Percentiles rank a stretch among this genome's conserved stretches.
phyloP scores from a whole-genome alignment of 257 asterid species.

The Vinca minor region DNA sequence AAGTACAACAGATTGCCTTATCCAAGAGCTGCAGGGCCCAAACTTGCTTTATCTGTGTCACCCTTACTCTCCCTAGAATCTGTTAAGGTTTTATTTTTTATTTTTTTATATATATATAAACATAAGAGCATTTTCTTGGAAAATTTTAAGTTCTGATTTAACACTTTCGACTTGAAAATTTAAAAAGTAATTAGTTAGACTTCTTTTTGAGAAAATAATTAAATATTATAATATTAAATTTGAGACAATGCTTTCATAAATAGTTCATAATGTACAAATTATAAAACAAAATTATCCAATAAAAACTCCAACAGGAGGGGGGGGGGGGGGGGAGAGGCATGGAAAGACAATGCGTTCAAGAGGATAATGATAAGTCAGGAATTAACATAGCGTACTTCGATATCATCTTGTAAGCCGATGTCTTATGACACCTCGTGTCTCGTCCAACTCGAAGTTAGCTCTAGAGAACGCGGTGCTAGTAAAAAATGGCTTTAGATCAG shows the following conservation, averaged over 20 bases:
- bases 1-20: too few species aligned
- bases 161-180: neutral
- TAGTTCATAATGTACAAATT: too few species aligned
- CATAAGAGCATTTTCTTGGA: neutral
- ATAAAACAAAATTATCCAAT: too few species aligned
- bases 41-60: neutral
- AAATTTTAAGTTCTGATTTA: too few species aligned
- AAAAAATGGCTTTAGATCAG: slow-evolving; percentile 75
- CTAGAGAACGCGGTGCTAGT: slow-evolving; percentile 49
- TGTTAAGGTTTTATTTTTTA: too few species aligned
- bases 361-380: too few species aligned
- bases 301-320: too few species aligned
- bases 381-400: too few species aligned
- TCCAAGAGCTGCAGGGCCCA: neutral
- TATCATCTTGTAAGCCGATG: slow-evolving; percentile 42
- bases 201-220: neutral
- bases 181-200: neutral
- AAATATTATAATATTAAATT: too few species aligned
- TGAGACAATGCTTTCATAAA: too few species aligned
- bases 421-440: slow-evolving; percentile 51
- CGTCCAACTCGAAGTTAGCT: slow-evolving; percentile 68
- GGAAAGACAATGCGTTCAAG: too few species aligned
- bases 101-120: neutral
- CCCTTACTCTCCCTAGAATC: neutral
- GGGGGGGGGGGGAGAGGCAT: too few species aligned